Evolutionary conservation across 2,329 filamentous ascomycete species (phyloP), one percentile per base, ranked within the genome.

Genomic region (Fusarium fujikuroi): DNA sequence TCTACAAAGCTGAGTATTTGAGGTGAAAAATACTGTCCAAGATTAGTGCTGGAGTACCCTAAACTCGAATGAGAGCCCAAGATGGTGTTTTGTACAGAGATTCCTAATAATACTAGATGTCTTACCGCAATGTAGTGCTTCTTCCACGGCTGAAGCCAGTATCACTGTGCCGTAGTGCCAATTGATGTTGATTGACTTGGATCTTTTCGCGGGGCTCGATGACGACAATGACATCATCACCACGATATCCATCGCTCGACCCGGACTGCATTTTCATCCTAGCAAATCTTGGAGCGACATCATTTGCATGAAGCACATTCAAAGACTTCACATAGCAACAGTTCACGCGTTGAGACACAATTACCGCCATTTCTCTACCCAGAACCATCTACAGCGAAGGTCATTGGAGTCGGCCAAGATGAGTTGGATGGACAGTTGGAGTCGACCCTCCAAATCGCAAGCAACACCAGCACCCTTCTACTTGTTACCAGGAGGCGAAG

Each of bases 381-480:
- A 21, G 3, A 1, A 2, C 0, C 21, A 9, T 6, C 11, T 49
- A 4, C 28, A 40, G 16, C 54, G 63, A 28, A 28, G 44, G 2
- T 18, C 56, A 14, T 46, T 11, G 14, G 28, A 25, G 14, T 15
- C 42, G 3, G 6, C 9, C 49, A 77, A 63, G 15, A 84, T 84
- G 83, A 83, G 80, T 42, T 83, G 82, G 82, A 84, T 83, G 81
- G 82, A 83, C 74, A 81, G 80, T 18, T 84, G 82, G 81, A 83
- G 80, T 11, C 80, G 82, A 1, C 83, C 83, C 1, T 77, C 76
- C 47, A 84, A 85, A 57, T 79, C 79, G 16, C 81, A 84, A 71
- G 78, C 83, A 11, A 82, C 80, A 1, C 88, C 88, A 16, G 85
- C 87, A 15, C 89, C 88, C 0, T 85, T 86, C 54, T 91, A 91